A percentile compares a stretch with the other conserved stretches of the same genome.
Evolutionary conservation across 192 early-diverging fungal species (phyloP).

Genomic region (Obelidium mucronatum): DNA sequence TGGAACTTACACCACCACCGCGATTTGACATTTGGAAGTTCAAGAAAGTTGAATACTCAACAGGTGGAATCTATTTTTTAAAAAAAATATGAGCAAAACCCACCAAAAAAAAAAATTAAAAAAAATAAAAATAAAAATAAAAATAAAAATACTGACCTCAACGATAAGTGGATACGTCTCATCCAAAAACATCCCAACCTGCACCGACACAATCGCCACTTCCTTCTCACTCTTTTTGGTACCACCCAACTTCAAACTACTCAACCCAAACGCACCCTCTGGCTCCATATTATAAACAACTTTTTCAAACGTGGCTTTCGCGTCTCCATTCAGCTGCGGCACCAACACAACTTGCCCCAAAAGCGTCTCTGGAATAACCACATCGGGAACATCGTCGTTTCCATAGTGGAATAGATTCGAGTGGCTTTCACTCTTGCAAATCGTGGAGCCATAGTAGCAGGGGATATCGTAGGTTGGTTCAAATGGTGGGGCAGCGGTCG

Average conservation of each 20-base stretch:
- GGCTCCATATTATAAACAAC: constrained; percentile 2
- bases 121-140: not conserved
- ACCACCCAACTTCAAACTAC: constrained; percentile 4
- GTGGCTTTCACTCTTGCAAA: not conserved
- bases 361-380: constrained; percentile 11
- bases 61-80: constrained; percentile 32
- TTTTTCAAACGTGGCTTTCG: constrained; percentile 33
- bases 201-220: constrained; percentile 40
- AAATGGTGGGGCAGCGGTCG: constrained; percentile 7
- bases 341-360: constrained; percentile 28
- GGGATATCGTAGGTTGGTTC: constrained; percentile 30
- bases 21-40: constrained; percentile 45
- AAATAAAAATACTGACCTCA: constrained; percentile 21
- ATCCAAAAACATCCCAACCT: constrained; percentile 47
- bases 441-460: constrained; percentile 12
- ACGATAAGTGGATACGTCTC: constrained; percentile 42
- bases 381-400: not conserved
- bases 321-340: not conserved
- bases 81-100: not conserved
- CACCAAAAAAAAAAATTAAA: not conserved
- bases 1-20: constrained; percentile 36
- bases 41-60: constrained; percentile 42
- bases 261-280: constrained; percentile 17
- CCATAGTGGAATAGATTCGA: constrained; percentile 19
- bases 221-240: constrained; percentile 46